Evolutionary conservation across 2,329 filamentous ascomycete species (phyloP), one percentile per base, ranked within the genome.

Genomic region (Trichoderma sp.): DNA sequence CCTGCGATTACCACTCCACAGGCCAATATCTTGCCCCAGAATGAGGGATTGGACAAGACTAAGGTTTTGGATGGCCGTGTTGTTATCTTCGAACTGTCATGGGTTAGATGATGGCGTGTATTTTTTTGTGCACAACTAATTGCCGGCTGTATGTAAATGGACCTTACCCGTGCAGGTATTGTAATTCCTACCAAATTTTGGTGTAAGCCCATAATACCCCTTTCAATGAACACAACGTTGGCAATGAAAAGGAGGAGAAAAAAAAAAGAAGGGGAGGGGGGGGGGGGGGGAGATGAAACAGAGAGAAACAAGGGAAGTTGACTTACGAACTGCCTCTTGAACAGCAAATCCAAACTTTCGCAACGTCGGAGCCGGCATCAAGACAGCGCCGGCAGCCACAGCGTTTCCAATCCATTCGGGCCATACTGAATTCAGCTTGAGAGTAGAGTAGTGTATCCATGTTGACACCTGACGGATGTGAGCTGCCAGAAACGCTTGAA

Each of bases 391-490:
- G n/a, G 84, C 84, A 4, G 88, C 85, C 0, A 86, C 83, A 3
- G 87, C 84, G n/a, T 83, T 81, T 6, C 84, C 86, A 15, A 90
- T 79, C 76, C 89, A 85, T 70, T 90, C 87, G 0, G 87, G 84
- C 69, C 82, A 82, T 67, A 86, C 82, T 3, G 80, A 78, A 19
- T 86, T 86, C 8, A 88, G 80, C 2, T 81, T 82, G 45, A 90
- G 85, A 0, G 86, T 87, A 1, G 86, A 83, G 54, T 87, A 83
- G 75, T 91, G 89, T 67, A 91, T 84, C 81, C 84, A 90, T 54
- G 82, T 81, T 56, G 85, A 86, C 0, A 88, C 81, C 68, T 87
- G 82, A 56, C 87, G 83, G 29, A 82, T 78, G 52, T 89, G 85
- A 1, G 82, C 82, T 1, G 85, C 84, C 22, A 90, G 77, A 69